Percentiles rank a stretch among this genome's conserved stretches.
Conservation (phyloP, 306 rosid genomes). For the Prunus mume region DNA sequence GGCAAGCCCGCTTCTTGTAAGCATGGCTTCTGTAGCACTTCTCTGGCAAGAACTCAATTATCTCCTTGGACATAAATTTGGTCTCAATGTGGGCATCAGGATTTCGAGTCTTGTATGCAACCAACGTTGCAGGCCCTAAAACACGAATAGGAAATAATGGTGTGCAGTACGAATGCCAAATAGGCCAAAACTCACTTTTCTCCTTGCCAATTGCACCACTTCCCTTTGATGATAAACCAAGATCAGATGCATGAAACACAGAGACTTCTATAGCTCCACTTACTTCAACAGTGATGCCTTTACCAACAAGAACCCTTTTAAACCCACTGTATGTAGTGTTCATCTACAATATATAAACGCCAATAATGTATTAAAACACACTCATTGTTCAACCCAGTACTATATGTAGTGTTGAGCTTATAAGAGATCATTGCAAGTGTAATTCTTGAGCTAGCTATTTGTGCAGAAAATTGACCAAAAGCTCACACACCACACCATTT, state of each 20-base stretch:
- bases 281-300: slow-evolving; percentile 79
- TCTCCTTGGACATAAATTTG: slow-evolving; percentile 46
- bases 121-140: slow-evolving; percentile 55
- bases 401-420: neutral
- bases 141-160: slow-evolving; percentile 65
- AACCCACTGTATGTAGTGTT: slow-evolving; percentile 61
- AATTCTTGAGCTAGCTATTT: neutral
- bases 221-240: slow-evolving; percentile 40
- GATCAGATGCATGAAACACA: slow-evolving; percentile 49
- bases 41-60: slow-evolving; percentile 73
- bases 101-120: slow-evolving; percentile 66
- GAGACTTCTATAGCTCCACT: slow-evolving; percentile 65
- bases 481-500: neutral
- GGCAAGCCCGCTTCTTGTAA: slow-evolving; percentile 37
- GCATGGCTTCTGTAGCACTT: slow-evolving; percentile 56
- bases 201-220: slow-evolving; percentile 28
- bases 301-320: slow-evolving; percentile 72
- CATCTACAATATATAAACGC: slow-evolving; percentile 43
- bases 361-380: neutral
- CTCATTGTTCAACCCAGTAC: neutral
- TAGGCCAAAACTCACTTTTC: slow-evolving; percentile 42
- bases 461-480: neutral
- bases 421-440: no score
- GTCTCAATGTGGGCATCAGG: slow-evolving; percentile 41
- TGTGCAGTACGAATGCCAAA: slow-evolving; percentile 54